A percentile compares a stretch with the other conserved stretches of the same genome.
Evolutionary conservation across 1,139 yeast genomes (phyloP).

Genomic region (Blastobotrys raffinosifermentans): DNA sequence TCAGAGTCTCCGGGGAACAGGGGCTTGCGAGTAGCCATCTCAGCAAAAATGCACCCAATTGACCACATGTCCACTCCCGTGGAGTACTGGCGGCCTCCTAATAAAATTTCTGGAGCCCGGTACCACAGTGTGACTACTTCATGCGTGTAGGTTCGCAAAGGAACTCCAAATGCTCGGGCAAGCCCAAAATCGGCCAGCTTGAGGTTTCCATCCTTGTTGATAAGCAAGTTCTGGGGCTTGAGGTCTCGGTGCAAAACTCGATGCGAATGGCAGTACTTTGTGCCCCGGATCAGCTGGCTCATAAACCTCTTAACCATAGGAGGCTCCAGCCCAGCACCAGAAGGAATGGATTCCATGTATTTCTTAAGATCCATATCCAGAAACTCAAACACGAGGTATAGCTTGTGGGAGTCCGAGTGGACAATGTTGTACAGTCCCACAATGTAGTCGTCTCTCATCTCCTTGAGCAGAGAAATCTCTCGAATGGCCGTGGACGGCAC

Average conservation of each 20-base stretch:
- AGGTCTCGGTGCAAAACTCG: constrained; percentile 92
- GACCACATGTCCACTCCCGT: constrained; percentile 99
- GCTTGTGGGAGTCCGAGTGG: constrained; percentile 92
- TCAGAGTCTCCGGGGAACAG: constrained; percentile 97
- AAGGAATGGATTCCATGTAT: constrained; percentile 94
- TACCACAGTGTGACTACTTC: constrained; percentile 98
- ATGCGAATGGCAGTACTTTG: constrained; percentile 92
- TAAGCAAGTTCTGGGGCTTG: constrained; percentile 91
- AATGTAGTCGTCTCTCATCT: constrained; percentile 86
- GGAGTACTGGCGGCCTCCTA: constrained; percentile 96
- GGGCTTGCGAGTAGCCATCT: constrained; percentile 95
- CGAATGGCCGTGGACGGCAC: constrained; percentile 98
- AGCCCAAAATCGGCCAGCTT: constrained; percentile 96
- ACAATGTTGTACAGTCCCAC: constrained; percentile 90
- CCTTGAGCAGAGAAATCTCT: constrained; percentile 89
- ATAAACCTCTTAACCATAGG: constrained; percentile 89
- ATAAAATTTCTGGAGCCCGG: constrained; percentile 90
- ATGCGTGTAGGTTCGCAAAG: constrained; percentile 91
- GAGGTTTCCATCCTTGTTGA: constrained; percentile 90
- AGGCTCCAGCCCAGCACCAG: constrained; percentile 82
- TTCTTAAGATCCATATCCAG: constrained; percentile 90
- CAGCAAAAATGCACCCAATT: constrained; percentile 96
- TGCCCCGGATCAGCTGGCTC: constrained; percentile 89
- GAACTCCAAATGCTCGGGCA: constrained; percentile 97
- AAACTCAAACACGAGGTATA: constrained; percentile 89